Conservation (phyloP, 768 basidiomycete genomes). For the Kwoniella europaea region DNA sequence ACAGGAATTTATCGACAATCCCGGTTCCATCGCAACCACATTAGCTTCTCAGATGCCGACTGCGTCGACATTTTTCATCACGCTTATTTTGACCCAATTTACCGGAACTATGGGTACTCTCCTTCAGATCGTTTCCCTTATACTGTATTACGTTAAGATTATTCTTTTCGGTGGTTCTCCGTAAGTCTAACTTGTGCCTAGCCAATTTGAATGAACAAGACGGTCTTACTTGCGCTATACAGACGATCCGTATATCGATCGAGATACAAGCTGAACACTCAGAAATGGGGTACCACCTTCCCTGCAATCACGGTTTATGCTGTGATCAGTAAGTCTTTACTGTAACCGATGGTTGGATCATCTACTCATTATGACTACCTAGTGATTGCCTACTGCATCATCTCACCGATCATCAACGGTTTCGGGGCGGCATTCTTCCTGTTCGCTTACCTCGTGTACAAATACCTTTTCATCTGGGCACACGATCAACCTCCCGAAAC, state of each 20-base stretch:
- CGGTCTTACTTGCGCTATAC: slow-evolving; percentile 55
- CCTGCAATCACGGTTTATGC: slow-evolving; percentile 72
- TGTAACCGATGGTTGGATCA: no score
- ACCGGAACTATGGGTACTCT: slow-evolving; percentile 79
- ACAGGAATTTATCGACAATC: slow-evolving; percentile 68
- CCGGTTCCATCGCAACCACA: slow-evolving; percentile 69
- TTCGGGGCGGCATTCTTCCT: slow-evolving; percentile 82
- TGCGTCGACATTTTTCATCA: slow-evolving; percentile 56
- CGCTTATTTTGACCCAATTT: slow-evolving; percentile 65
- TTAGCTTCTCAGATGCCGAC: slow-evolving; percentile 78
- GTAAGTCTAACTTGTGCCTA: slow-evolving; percentile 17
- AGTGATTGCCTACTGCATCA: slow-evolving; percentile 71
- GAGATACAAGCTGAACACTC: slow-evolving; percentile 72
- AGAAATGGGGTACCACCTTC: slow-evolving; percentile 78
- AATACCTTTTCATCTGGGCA: slow-evolving; percentile 79
- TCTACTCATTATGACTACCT: no score
- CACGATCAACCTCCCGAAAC: slow-evolving; percentile 68
- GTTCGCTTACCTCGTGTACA: slow-evolving; percentile 78
- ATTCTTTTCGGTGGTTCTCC: slow-evolving; percentile 80
- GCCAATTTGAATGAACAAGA: slow-evolving; percentile 57
- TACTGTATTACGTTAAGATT: slow-evolving; percentile 88
- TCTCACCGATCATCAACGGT: slow-evolving; percentile 92
- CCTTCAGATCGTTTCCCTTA: slow-evolving; percentile 73
- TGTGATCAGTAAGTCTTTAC: slow-evolving; percentile 82
- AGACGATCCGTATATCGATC: slow-evolving; percentile 72